Base-by-base conservation (phyloP, 192 early-diverging fungal species). In the Phlyctochytrium arcticum region DNA sequence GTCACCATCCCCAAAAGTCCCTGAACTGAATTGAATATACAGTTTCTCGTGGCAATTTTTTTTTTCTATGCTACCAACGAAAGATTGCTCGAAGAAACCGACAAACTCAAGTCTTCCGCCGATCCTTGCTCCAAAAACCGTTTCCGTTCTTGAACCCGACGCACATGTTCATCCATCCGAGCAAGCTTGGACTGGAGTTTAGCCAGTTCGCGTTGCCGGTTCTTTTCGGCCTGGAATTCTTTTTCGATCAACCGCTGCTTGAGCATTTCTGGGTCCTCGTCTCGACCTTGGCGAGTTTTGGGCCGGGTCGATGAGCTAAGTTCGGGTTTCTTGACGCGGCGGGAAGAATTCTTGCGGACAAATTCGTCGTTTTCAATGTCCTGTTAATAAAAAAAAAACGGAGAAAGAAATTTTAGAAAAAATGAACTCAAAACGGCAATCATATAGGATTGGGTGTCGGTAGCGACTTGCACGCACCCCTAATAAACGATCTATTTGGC, bases 181-280 rank as follows among this genome's bases (percentile, higher is more conserved):
- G 74, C 75, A 7, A 82, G 59, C 62, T 82, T 82, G 36, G 60
- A 49, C 53, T 78, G 74, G n/a, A 82, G 70, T 61, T 77, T 77
- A 7, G 53, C 65, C 5, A 82, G 73, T 58, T 82, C 80, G 6
- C 71, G 66, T 26, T 70, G 46, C 3, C 80, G 76, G 48, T 76
- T 75, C 12, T 58, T 36, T 33, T 67, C 62, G 4, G 76, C 80
- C n/a, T 62, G 73, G 9, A 67, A 60, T 58, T 77, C 75, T 49
- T 79, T 78, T 48, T 78, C 72, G 12, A 68, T 53, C 6, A 82
- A 57, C 23, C 77, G 74, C 10, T 64, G 60, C 51, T 79, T 78
- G 48, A 82, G 67, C 10, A 59, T 42, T 4, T 27, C 34, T 15
- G 76, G 66, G 37, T 76, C 74, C 31, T 46, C 71, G 12, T 44